Evolutionary conservation across 2,329 filamentous ascomycete genomes (phyloP).

Genomic region (Fusarium goolgardi): DNA sequence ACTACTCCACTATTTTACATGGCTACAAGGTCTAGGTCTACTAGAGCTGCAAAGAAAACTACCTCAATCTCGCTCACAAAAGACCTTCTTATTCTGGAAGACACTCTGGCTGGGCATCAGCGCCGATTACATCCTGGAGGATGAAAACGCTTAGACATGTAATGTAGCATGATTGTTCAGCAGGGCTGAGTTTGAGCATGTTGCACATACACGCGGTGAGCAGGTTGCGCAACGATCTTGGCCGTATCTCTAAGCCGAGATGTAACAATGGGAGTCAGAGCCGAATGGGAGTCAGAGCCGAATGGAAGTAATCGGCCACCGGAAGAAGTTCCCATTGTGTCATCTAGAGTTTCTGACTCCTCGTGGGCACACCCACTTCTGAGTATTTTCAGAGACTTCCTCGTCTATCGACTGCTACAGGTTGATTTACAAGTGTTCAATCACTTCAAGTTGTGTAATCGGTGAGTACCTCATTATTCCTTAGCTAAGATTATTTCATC

Average conservation of each 20-base stretch:
- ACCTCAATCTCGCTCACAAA: constrained; percentile 11
- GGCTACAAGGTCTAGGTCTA: not conserved
- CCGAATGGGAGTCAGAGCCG: not conserved
- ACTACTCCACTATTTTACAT: constrained; percentile 1
- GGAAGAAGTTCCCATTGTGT: not conserved
- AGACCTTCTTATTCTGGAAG: not conserved
- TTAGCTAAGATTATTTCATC: not conserved
- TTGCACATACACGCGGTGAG: not conserved
- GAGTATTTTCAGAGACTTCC: not conserved
- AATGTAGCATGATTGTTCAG: not conserved
- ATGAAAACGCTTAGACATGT: too few relatives aligned
- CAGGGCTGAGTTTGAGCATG: constrained; percentile 4
- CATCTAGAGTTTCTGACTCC: not conserved
- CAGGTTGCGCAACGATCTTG: constrained; percentile 3
- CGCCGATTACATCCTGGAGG: not conserved
- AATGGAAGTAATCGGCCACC: not conserved
- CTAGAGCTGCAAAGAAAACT: not conserved
- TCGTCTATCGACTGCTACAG: not conserved
- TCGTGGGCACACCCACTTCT: not conserved
- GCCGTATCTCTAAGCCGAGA: not conserved
- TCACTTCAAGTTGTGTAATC: constrained; percentile 1
- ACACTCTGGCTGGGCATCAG: too few relatives aligned
- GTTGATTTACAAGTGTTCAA: not conserved
- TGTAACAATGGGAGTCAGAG: not conserved
- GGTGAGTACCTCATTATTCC: not conserved